Conservation (phyloP, 23 red algal genomes). For the Gracilaria gracilis region DNA sequence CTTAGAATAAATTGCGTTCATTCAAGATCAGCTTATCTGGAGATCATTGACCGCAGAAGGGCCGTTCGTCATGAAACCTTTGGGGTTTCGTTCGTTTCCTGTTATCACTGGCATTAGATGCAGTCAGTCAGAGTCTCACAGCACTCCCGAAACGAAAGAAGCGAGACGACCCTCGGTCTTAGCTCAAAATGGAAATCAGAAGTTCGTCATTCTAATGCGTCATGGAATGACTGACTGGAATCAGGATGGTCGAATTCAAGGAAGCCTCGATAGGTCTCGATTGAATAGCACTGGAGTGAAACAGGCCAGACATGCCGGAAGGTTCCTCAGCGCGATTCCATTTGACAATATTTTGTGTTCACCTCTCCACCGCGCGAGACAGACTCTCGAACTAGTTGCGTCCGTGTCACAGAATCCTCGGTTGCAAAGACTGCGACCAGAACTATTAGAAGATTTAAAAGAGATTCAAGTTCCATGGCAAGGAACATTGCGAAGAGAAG, state of each 20-base stretch:
- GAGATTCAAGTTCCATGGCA: conserved; percentile 76
- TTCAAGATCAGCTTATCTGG: not conserved
- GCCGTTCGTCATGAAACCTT: not conserved
- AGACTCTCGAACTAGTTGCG: conserved; percentile 36
- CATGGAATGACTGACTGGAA: conserved; percentile 86
- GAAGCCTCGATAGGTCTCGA: conserved; percentile 67
- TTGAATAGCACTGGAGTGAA: conserved; percentile 54
- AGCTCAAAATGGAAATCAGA: not conserved
- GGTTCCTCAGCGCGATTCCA: conserved; percentile 33
- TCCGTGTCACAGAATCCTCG: conserved; percentile 39
- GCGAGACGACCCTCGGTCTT: not conserved
- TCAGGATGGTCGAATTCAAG: conserved; percentile 70
- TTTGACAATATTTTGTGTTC: conserved; percentile 55
- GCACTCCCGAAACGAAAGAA: not conserved
- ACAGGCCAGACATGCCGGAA: conserved; percentile 54
- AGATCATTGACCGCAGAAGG: not conserved
- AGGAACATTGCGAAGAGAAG: conserved; percentile 36
- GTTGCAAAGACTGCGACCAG: conserved; percentile 20
- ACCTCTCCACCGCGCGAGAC: conserved; percentile 46
- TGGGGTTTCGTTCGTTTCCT: conserved; percentile 7
- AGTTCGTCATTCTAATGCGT: conserved; percentile 64
- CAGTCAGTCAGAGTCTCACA: conserved; percentile 10
- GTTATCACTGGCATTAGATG: not conserved
- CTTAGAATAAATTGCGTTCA: not conserved
- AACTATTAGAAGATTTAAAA: conserved; percentile 45